Evolutionary conservation across 73 alveolate genomes (phyloP), one percentile per base, ranked within the genome.

Genomic region (Tetrahymena elliotti): DNA sequence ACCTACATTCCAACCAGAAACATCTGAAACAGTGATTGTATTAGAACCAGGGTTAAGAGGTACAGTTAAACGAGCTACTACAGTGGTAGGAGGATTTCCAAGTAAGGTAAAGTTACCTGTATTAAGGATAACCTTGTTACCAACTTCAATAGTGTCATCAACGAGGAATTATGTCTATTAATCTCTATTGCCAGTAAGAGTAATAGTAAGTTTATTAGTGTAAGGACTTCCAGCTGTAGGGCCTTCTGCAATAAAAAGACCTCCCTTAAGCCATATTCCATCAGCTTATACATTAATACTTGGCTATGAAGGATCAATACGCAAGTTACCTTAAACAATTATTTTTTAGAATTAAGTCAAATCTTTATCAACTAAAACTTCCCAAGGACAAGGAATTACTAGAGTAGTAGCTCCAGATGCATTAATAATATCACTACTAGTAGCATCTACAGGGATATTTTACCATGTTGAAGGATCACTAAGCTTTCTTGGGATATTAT

Each of bases 161-260:
- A 94, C 84, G 38, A 94, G 37, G 34, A 94, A 68, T 68, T 68
- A 52, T 35, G 83, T 83, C 8, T 83, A 15, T 36, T 94, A 93
- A 38, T 82, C 31, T 83, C 39, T 38, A 39, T 88, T 83, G 0
- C 96, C 96, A 0, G 52, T 83, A 10, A 94, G 92, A 1, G 27
- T 20, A 6, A 94, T 83, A 20, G 92, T 94, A 3, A 84, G 18
- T 8, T 68, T 68, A 11, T 68, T 84, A 36, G 93, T 83, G 20
- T 93, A 68, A 18, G 96, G 92, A 33, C 31, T 83, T 22, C 41
- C 94, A 38, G 92, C 34, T n/a, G 96, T 38, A 31, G 68, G 83
- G 38, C 94, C 93, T 94, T 94, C 96, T 84, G 96, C 96, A 15
- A 94, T 54, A n/a, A 94, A 34, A 33, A 15, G 68, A 84, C 96